A percentile compares a stretch with the other conserved stretches of the same genome.
Evolutionary conservation across 257 asterid species (phyloP).

Genomic region (Coffea eugenioides): DNA sequence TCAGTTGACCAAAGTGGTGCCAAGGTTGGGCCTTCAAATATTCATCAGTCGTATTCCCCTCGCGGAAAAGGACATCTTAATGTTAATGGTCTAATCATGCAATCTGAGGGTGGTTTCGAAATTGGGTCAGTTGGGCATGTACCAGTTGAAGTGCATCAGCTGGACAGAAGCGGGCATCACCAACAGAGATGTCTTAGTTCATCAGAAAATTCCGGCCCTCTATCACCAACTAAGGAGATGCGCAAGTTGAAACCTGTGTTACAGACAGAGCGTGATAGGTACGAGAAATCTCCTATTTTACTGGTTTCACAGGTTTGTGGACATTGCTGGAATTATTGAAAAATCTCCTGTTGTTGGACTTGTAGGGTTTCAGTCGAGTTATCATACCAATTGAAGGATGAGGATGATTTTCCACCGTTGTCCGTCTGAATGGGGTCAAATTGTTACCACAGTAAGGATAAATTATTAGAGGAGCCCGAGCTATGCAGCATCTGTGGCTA

Average conservation of each 20-base stretch:
- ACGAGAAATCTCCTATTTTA: slow-evolving; percentile 12
- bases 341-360: slow-evolving; percentile 28
- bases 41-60: slow-evolving; percentile 34
- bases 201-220: slow-evolving; percentile 28
- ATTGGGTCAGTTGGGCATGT: slow-evolving; percentile 28
- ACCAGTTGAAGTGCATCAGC: slow-evolving; percentile 22
- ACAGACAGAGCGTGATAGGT: slow-evolving; percentile 58
- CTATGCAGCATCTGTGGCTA: slow-evolving; percentile 38
- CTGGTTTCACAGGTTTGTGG: neutral
- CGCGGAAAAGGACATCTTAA: slow-evolving; percentile 31
- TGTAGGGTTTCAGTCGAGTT: slow-evolving; percentile 59
- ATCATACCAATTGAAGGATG: slow-evolving; percentile 70
- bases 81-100: slow-evolving; percentile 30
- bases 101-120: slow-evolving; percentile 40
- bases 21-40: slow-evolving; percentile 21
- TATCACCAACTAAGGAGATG: slow-evolving; percentile 23
- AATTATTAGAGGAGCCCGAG: slow-evolving; percentile 29
- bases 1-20: slow-evolving; percentile 28
- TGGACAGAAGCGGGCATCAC: slow-evolving; percentile 28
- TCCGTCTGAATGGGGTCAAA: slow-evolving; percentile 37
- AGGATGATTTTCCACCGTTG: slow-evolving; percentile 81
- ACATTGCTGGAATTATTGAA: neutral
- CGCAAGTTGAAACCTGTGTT: slow-evolving; percentile 32
- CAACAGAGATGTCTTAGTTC: slow-evolving; percentile 32
- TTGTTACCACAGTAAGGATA: slow-evolving; percentile 16